phyloP scores from a whole-genome alignment of 805 yeast species.

The Pichia californica region DNA sequence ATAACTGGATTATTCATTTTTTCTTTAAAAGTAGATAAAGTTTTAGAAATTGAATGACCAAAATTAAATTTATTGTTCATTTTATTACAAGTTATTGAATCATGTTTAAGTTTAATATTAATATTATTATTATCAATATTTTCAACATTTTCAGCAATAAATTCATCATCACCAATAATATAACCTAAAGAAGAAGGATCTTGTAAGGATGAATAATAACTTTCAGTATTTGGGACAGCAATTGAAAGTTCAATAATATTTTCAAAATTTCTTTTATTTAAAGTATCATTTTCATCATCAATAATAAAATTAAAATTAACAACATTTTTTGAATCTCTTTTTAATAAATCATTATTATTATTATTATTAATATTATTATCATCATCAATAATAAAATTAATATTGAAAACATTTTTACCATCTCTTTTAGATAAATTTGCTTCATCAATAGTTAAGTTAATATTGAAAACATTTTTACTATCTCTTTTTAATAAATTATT shows the following conservation, averaged over 20 bases:
- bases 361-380: constrained; percentile 12
- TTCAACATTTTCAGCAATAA: background rate
- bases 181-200: constrained; percentile 6
- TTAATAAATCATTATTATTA: constrained; percentile 13
- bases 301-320: constrained; percentile 13
- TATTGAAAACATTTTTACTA: constrained; percentile 13
- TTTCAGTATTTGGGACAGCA: background rate
- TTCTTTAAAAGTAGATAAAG: constrained; percentile 4
- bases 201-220: background rate
- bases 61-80: constrained; percentile 5
- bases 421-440: constrained; percentile 10
- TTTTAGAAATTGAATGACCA: constrained; percentile 2
- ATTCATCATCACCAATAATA: constrained; percentile 5
- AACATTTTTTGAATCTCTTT: constrained; percentile 21
- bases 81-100: constrained; percentile 1
- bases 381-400: constrained; percentile 15
- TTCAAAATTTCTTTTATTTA: constrained; percentile 10
- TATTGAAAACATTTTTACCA: constrained; percentile 11
- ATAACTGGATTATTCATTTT: constrained; percentile 6
- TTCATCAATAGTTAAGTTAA: constrained; percentile 11
- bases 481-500: constrained; percentile 15
- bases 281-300: constrained; percentile 12
- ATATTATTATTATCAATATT: background rate
- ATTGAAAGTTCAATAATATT: constrained; percentile 2
- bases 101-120: constrained; percentile 1